phyloP scores from a whole-genome alignment of 2,329 filamentous ascomycete species.

The Colletotrichum cordylinicola region DNA sequence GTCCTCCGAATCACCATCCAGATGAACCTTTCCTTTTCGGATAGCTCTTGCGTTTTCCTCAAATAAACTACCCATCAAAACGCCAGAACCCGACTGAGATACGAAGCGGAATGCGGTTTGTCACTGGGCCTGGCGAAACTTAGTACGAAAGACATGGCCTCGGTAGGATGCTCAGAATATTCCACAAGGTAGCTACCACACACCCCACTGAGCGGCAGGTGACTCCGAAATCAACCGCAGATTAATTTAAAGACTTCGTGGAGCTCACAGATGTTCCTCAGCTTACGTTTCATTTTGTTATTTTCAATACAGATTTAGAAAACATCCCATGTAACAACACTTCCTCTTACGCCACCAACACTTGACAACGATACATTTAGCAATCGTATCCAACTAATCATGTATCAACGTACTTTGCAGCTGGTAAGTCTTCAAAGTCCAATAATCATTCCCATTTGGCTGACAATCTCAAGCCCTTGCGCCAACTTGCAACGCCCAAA shows the following conservation, averaged over 20 bases:
- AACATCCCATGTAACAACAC: too few species aligned
- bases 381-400: fast-evolving
- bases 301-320: background rate
- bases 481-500: background rate
- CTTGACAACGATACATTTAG: background rate
- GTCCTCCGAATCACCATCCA: too few species aligned
- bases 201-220: background rate
- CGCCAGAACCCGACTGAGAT: background rate
- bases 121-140: background rate
- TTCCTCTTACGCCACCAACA: background rate
- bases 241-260: background rate
- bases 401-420: background rate
- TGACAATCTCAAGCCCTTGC: background rate
- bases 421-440: background rate
- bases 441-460: background rate
- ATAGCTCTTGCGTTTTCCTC: background rate
- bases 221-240: background rate
- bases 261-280: background rate
- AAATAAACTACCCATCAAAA: too few species aligned
- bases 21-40: background rate
- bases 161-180: background rate
- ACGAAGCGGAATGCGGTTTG: background rate
- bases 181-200: background rate
- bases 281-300: background rate
- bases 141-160: background rate